These are phyloP conservation scores for Biscogniauxia marginata DNA, from an alignment of 2,329 filamentous ascomycete genomes.

Conservation along the genomic window DNA sequence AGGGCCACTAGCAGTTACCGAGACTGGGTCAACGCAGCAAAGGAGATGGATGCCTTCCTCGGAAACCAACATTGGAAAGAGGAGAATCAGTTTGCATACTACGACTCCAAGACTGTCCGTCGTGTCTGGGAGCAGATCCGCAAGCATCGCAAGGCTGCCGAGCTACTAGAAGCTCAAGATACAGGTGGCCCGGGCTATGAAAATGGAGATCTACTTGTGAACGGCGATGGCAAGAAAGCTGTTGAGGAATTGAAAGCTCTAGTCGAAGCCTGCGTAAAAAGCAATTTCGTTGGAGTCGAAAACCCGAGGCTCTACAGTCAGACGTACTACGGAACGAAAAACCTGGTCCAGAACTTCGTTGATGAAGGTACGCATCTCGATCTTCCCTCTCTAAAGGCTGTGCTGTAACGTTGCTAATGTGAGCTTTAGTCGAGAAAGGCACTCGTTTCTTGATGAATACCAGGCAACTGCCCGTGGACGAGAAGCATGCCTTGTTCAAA, in stretches of 20 bases:
- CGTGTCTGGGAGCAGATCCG: slow-evolving; percentile 75
- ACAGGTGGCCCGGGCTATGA: slow-evolving; percentile 35
- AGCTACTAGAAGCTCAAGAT: slow-evolving; percentile 42
- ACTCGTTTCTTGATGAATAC: slow-evolving; percentile 69
- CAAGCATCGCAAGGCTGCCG: slow-evolving; percentile 59
- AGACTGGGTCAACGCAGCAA: slow-evolving; percentile 80
- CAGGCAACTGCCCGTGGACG: slow-evolving; percentile 63
- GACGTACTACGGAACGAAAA: slow-evolving; percentile 97
- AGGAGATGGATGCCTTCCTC: slow-evolving; percentile 75
- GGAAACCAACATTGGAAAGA: slow-evolving; percentile 80
- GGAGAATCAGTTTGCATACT: slow-evolving; percentile 76
- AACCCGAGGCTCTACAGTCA: slow-evolving; percentile 94
- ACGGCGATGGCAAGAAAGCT: slow-evolving; percentile 44
- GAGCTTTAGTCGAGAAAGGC: slow-evolving; percentile 56
- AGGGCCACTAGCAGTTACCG: slow-evolving; percentile 71
- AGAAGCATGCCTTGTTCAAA: slow-evolving; percentile 82
- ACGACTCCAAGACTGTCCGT: slow-evolving; percentile 81
- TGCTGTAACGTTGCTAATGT: slow-evolving; percentile 1
- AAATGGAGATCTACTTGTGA: slow-evolving; percentile 36
- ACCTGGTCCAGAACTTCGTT: slow-evolving; percentile 84
- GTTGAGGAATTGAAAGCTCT: slow-evolving; percentile 75
- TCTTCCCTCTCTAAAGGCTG: slow-evolving; percentile 22
- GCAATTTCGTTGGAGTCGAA: slow-evolving; percentile 94
- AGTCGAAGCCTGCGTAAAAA: slow-evolving; percentile 90
- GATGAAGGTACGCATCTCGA: slow-evolving; percentile 63